Conservation (phyloP, 106 monocot genomes). For the Dendrobium officinale region DNA sequence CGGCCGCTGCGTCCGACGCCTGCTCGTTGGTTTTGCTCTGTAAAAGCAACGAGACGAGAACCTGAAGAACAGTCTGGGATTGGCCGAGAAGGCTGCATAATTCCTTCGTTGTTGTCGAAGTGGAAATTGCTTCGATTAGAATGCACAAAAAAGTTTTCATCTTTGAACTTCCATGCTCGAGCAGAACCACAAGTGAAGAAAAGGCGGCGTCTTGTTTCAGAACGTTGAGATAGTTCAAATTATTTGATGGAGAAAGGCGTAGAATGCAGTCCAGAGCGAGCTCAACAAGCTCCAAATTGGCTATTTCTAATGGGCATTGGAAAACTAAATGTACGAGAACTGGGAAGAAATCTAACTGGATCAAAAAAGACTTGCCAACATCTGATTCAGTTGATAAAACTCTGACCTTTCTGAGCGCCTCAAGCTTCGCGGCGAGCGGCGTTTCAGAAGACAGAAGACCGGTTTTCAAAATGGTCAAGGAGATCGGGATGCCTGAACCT, state of each 20-base stretch:
- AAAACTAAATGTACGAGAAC: conserved; percentile 54
- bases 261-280: conserved; percentile 51
- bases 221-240: conserved; percentile 36
- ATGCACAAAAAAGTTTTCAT: conserved; percentile 22
- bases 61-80: conserved; percentile 16
- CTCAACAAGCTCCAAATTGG: conserved; percentile 21
- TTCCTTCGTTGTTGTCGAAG: conserved; percentile 18
- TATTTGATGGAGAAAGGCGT: conserved; percentile 15
- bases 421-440: conserved; percentile 7
- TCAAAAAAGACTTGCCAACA: conserved; percentile 38
- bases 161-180: conserved; percentile 33
- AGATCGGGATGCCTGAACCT: conserved; percentile 9
- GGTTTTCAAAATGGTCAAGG: conserved; percentile 37
- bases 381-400: conserved; percentile 63
- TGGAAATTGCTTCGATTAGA: conserved; percentile 13
- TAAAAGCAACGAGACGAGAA: conserved; percentile 33
- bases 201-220: conserved; percentile 29
- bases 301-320: not conserved
- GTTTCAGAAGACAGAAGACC: conserved; percentile 24
- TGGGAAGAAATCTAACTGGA: conserved; percentile 55
- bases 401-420: conserved; percentile 37
- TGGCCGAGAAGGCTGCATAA: conserved; percentile 28
- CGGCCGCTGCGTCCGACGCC: conserved; percentile 34
- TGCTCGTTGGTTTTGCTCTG: not conserved
- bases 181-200: conserved; percentile 25